Evolutionary conservation across 106 monocot genomes (phyloP), one percentile per base, ranked within the genome.

Genomic region (Dendrobium officinale): DNA sequence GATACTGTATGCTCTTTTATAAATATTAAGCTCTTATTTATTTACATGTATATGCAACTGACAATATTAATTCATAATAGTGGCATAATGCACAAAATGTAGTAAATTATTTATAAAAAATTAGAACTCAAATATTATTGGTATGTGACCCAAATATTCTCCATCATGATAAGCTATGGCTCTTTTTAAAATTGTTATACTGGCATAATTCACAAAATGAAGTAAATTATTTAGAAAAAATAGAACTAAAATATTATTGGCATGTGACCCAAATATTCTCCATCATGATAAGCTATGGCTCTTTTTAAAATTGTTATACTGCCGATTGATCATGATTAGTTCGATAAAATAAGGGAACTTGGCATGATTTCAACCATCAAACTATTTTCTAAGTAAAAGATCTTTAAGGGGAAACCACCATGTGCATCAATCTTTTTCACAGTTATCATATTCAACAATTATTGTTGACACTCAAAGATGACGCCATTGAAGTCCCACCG

Each of bases 1-100:
- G 95, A 95, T 56, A 98, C 98, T 18, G 98, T 98, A 92, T 84
- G 89, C 31, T 79, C 40, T 70, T 17, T 77, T 72, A 9, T 11
- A 80, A 45, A 33, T 27, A 48, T 55, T 0, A 72, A 10, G 6
- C 22, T 41, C 24, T 42, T 79, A 26, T 67, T 66, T 55, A 55
- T 16, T 45, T 83, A 56, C 42, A 41, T 24, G 19, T 48, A 24
- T 72, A 4, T 78, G 4, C 13, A 59, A 37, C 74, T 74, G n/a
- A 42, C 1, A 1, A 42, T 73, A 43, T 44, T 44, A 43, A 74
- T 20, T 44, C n/a, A 29, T 2, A 44, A 43, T 9, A n/a, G 4
- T 74, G 27, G 42, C 43, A 74, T 44, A 74, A 11, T 9, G 16
- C n/a, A 7, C 19, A 20, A 42, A 74, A 74, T 19, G 43, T 2